These are phyloP conservation scores for Penicillium brevicompactum DNA, from an alignment of 2,329 filamentous ascomycete genomes.

Conservation along the genomic window DNA sequence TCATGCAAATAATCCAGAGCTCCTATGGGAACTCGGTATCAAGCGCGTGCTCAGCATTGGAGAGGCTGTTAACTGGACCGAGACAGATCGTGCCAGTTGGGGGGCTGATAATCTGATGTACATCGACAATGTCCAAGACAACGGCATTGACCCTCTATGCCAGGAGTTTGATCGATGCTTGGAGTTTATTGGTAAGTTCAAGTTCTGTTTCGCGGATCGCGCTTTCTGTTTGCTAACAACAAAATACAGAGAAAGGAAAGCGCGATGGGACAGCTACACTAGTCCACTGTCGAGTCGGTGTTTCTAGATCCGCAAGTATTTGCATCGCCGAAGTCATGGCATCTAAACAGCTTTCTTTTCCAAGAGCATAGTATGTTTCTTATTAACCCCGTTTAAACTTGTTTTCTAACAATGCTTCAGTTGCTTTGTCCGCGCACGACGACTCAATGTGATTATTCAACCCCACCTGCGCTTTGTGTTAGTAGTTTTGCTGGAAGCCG, in stretches of 20 bases:
- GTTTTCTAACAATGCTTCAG: conserved; percentile 33
- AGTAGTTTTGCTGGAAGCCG: conserved; percentile 13
- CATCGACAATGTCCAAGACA: conserved; percentile 88
- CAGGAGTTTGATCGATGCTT: conserved; percentile 83
- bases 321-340: conserved; percentile 99
- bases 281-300: conserved; percentile 94
- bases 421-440: conserved; percentile 88
- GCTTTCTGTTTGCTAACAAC: background rate
- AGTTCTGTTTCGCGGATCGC: background rate
- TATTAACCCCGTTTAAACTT: background rate
- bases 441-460: conserved; percentile 97
- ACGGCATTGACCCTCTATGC: conserved; percentile 89
- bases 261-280: conserved; percentile 78
- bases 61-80: conserved; percentile 80
- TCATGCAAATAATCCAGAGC: conserved; percentile 89
- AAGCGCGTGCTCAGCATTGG: conserved; percentile 88
- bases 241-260: conserved; percentile 70
- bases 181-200: conserved; percentile 80
- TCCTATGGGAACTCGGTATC: conserved; percentile 80
- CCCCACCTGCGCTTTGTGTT: conserved; percentile 90
- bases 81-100: conserved; percentile 71
- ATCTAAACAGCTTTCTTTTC: conserved; percentile 75
- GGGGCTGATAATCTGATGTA: conserved; percentile 75
- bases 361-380: conserved; percentile 73
- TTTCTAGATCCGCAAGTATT: conserved; percentile 93